Percentiles rank a stretch among this genome's conserved stretches.
Conservation (phyloP, 208 protist genomes). For the Crithidia acanthocephali region DNA sequence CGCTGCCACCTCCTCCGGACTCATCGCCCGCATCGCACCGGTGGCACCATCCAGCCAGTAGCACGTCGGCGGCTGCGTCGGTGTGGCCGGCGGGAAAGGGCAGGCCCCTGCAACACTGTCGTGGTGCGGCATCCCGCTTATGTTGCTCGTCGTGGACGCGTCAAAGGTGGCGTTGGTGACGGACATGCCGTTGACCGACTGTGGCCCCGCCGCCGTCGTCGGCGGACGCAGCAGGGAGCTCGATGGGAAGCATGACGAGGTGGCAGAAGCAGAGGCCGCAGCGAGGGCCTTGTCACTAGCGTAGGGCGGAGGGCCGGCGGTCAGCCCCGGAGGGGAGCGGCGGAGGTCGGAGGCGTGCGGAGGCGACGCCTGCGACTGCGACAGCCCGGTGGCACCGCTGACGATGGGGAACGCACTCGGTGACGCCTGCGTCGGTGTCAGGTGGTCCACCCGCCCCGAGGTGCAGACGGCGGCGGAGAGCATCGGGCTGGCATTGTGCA, state of each 20-base stretch:
- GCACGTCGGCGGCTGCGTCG: slow-evolving; percentile 8
- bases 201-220: not conserved
- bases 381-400: not conserved
- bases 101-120: no score
- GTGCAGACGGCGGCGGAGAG: not conserved
- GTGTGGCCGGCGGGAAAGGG: no score
- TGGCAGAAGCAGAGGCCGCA: not conserved
- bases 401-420: not conserved
- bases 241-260: not conserved
- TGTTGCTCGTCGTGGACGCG: slow-evolving; percentile 7
- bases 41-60: slow-evolving; percentile 13
- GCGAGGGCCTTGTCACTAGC: not conserved
- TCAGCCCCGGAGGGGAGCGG: not conserved
- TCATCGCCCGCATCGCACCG: slow-evolving; percentile 2
- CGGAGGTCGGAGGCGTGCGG: not conserved
- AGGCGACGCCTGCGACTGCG: not conserved
- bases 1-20: not conserved
- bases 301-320: slow-evolving; percentile 9
- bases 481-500: not conserved
- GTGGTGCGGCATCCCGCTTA: not conserved
- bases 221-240: not conserved
- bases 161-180: not conserved
- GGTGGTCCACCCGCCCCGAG: not conserved
- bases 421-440: not conserved
- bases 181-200: not conserved